Evolutionary conservation across 768 basidiomycete genomes (phyloP).

Genomic region (Amanita pallidorosea): DNA sequence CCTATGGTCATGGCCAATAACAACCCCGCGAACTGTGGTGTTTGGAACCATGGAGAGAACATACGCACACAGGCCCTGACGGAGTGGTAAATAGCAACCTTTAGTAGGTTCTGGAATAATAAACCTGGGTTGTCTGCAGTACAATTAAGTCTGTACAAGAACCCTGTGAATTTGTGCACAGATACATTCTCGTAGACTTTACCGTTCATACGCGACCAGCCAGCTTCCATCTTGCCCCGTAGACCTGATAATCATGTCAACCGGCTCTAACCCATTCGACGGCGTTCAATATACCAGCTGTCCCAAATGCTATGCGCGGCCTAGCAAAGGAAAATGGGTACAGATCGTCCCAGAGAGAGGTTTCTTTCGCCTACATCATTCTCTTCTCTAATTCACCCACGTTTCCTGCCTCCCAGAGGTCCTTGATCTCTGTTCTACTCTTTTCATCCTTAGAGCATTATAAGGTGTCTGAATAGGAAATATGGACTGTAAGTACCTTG

Average conservation of each 20-base stretch:
- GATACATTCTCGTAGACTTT: not conserved
- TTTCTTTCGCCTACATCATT: constrained; percentile 31
- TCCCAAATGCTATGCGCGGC: constrained; percentile 76
- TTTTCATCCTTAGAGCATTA: constrained; percentile 30
- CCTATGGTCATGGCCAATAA: constrained; percentile 83
- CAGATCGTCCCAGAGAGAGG: not conserved
- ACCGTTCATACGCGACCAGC: constrained; percentile 88
- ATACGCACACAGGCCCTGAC: constrained; percentile 73
- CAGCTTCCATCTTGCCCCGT: constrained; percentile 77
- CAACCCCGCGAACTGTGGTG: constrained; percentile 54
- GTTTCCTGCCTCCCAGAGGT: constrained; percentile 30
- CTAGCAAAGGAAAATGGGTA: constrained; percentile 21
- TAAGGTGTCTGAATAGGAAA: not conserved
- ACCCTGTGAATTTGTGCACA: not conserved
- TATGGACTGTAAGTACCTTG: constrained; percentile 18
- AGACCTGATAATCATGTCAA: constrained; percentile 35
- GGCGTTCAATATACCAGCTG: constrained; percentile 46
- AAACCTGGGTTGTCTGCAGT: constrained; percentile 72
- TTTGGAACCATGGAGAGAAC: constrained; percentile 39
- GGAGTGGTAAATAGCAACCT: not conserved
- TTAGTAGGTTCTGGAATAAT: constrained; percentile 2
- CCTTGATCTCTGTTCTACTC: constrained; percentile 38
- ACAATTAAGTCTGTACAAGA: constrained; percentile 50
- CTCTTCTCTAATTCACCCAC: constrained; percentile 41
- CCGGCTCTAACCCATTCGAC: not conserved